Evolutionary conservation across 306 rosid species (phyloP), one percentile per base, ranked within the genome.

Genomic region (Rubus idaeus): DNA sequence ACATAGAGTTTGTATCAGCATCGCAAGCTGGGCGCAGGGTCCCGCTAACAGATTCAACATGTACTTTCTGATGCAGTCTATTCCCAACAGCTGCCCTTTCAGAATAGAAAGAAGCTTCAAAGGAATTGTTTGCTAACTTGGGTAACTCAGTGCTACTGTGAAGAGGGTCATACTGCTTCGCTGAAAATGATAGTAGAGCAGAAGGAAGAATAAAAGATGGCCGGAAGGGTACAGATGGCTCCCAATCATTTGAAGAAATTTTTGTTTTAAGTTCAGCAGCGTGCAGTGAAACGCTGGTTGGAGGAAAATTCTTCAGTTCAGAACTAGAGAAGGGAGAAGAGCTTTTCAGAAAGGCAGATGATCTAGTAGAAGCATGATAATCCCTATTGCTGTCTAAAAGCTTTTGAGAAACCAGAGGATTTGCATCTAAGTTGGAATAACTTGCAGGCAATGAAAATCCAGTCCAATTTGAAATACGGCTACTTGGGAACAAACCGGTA

Each of bases 141-240:
- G 96, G 91, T 86, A 84, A 82, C 85, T 95, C 97, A 77, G 87
- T 69, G 77, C 92, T 85, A 79, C 90, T 94, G 41, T 72, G 83
- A 67, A 95, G 88, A 84, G 93, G 96, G 49, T 90, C 93, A 68
- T 88, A 90, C 79, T 80, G 88, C 78, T 86, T 83, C 79, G 89
- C 80, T 47, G 88, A 83, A 82, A 87, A 60, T 47, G 91, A 84
- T 57, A 79, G 35, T 18, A 60, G 75, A 56, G 84, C 82, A 17
- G 90, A 72, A 78, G 93, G 90, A 79, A 92, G 87, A 72, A 88
- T 85, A 83, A 91, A 88, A 10, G 97, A 89, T 71, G 97, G 99
- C 74, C 70, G 90, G 83, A 95, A 92, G 52, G 99, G 99, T 70
- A 87, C 79, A 76, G 97, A 95, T 68, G 99, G 97, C 80, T 91